These are phyloP conservation scores for Rhodotorula babjevae DNA, from an alignment of 768 basidiomycete genomes.

Conservation along the genomic window DNA sequence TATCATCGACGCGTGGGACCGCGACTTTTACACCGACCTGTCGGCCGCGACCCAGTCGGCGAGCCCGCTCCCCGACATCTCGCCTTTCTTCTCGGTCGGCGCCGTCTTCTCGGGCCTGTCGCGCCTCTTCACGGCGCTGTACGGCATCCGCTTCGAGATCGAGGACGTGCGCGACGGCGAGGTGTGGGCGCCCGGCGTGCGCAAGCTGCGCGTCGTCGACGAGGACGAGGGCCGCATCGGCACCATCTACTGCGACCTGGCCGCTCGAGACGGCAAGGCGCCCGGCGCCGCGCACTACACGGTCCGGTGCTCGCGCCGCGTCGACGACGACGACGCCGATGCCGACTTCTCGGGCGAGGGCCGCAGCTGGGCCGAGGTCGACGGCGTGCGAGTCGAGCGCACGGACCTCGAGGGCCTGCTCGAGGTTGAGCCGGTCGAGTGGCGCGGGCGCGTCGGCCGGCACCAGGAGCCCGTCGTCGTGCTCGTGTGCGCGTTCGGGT, in stretches of 20 bases:
- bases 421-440: slow-evolving; percentile 52
- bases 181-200: slow-evolving; percentile 77
- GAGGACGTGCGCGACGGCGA: slow-evolving; percentile 67
- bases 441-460: slow-evolving; percentile 60
- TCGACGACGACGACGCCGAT: slow-evolving; percentile 79
- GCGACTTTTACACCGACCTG: slow-evolving; percentile 73
- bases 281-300: slow-evolving; percentile 96
- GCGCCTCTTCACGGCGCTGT: slow-evolving; percentile 74
- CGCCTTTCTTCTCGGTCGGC: slow-evolving; percentile 65
- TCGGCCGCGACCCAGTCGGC: slow-evolving; percentile 27
- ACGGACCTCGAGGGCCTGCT: slow-evolving; percentile 48
- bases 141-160: slow-evolving; percentile 72
- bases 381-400: slow-evolving; percentile 42
- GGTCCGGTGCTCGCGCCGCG: slow-evolving; percentile 84
- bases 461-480: slow-evolving; percentile 90
- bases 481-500: slow-evolving; percentile 75
- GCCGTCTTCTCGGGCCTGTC: slow-evolving; percentile 88
- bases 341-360: slow-evolving; percentile 54
- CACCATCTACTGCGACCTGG: slow-evolving; percentile 91
- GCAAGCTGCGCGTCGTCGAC: slow-evolving; percentile 88
- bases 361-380: slow-evolving; percentile 42
- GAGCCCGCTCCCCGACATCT: slow-evolving; percentile 52
- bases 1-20: slow-evolving; percentile 87
- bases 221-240: slow-evolving; percentile 81
- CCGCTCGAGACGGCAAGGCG: slow-evolving; percentile 75